Evolutionary conservation across 2,329 filamentous ascomycete genomes (phyloP), one percentile per base, ranked within the genome.

Genomic region (Trichoderma aggressivum): DNA sequence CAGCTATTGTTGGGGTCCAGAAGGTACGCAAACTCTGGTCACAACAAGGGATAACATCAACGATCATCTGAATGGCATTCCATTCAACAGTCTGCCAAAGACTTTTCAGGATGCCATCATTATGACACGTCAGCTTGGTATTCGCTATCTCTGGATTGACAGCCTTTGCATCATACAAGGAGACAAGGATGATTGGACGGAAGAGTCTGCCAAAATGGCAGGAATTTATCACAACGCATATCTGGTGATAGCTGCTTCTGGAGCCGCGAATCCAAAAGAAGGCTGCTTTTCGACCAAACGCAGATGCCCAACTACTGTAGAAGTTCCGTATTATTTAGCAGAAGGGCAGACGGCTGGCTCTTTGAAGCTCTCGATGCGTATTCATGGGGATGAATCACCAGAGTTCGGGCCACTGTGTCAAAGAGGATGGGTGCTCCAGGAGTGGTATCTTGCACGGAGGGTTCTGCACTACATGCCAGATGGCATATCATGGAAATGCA

Each of bases 321-420:
- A 53, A 2, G 21, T 53, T 24, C 47, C 47, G 3, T 53, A 53
- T 7, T 53, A 24, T 14, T 14, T 0, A 4, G 21, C 21, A 5
- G 47, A 7, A 24, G n/a, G 47, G n/a, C 47, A 7, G 11, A 0
- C n/a, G 0, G 47, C 47, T 7, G 47, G 47, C 21, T 53, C 21
- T 7, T 14, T 53, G 12, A 53, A 24, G 21, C 47, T 24, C 5
- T 53, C 47, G 2, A 53, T 53, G 47, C 11, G 47, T 24, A 24
- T 53, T 11, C 3, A 7, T 0, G 47, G 47, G 0, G 5, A 3
- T 3, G 47, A 24, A 7, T 14, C 47, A 24, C 47, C 47, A 12
- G 1, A 0, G 0, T 1, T 11, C 21, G 47, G 47, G 0, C 47
- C 47, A 53, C n/a, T 53, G 1, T 0, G 0, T 14, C 0, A 24